Evolutionary conservation across 257 asterid genomes (phyloP).

Genomic region (Nicotiana tabacum): DNA sequence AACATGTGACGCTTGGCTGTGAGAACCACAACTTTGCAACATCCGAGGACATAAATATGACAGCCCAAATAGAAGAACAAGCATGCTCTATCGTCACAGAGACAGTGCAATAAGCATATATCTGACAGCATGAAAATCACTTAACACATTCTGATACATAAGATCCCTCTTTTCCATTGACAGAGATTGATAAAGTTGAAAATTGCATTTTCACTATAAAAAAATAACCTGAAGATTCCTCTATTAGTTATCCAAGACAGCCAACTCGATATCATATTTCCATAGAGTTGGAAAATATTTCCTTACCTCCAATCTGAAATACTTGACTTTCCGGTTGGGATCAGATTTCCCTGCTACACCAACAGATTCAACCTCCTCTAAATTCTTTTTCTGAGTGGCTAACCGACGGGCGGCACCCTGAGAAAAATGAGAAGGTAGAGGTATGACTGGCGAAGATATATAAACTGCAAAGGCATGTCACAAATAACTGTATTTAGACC

Average conservation of each 20-base stretch:
- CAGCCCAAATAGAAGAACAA: neutral
- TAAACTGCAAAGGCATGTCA: neutral
- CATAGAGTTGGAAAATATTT: neutral
- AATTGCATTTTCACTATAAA: neutral
- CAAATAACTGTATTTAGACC: neutral
- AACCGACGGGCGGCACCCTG: slow-evolving; percentile 98
- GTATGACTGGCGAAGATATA: neutral
- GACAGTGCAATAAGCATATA: neutral
- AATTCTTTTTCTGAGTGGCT: slow-evolving; percentile 60
- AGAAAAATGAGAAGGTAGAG: neutral
- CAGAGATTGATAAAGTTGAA: neutral
- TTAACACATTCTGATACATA: neutral
- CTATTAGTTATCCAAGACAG: neutral
- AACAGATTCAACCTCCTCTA: slow-evolving; percentile 88
- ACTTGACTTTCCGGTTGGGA: slow-evolving; percentile 51
- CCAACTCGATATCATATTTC: neutral
- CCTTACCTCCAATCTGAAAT: slow-evolving; percentile 78
- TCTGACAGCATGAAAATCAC: neutral
- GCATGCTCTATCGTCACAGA: neutral
- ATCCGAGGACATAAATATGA: neutral
- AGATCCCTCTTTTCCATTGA: neutral
- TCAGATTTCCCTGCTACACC: slow-evolving; percentile 83
- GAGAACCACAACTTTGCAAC: neutral
- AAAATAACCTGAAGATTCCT: neutral
- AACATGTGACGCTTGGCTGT: neutral